phyloP scores from a whole-genome alignment of 495 filamentous ascomycete species.

The Podospora pseudoanserina region DNA sequence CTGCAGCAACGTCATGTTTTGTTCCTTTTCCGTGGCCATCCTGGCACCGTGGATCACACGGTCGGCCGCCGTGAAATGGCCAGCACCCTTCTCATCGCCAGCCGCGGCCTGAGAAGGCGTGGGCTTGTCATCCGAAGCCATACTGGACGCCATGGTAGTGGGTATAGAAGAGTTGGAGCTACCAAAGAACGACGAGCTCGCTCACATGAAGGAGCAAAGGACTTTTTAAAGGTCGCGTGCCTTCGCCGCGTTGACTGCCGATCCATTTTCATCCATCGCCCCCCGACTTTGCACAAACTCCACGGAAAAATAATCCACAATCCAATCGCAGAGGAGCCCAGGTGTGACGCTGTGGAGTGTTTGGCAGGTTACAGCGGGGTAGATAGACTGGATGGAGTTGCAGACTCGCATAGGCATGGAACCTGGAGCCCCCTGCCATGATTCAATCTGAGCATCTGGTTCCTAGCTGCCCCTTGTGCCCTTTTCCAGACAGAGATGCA shows the following conservation, averaged over 20 bases:
- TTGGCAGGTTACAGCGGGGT: neutral
- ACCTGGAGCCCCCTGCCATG: neutral
- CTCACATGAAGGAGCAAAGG: neutral
- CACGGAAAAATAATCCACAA: neutral
- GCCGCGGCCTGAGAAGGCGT: slow-evolving; percentile 5
- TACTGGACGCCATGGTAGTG: slow-evolving; percentile 19
- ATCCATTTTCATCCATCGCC: neutral
- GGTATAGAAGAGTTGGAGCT: neutral
- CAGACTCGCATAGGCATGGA: too few species aligned
- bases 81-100: slow-evolving; percentile 3
- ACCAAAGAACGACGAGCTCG: neutral
- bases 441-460: neutral
- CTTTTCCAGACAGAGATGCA: too few species aligned
- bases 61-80: slow-evolving; percentile 29
- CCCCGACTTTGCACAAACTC: neutral
- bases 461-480: too few species aligned
- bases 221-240: neutral
- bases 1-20: slow-evolving; percentile 51
- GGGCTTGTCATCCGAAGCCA: slow-evolving; percentile 1
- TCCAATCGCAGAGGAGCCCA: neutral
- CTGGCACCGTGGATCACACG: slow-evolving; percentile 45
- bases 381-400: neutral
- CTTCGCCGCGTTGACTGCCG: neutral
- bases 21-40: slow-evolving; percentile 50
- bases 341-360: neutral